Evolutionary conservation across 768 basidiomycete species (phyloP).

Genomic region (Porphyrellus cyaneotinctus): DNA sequence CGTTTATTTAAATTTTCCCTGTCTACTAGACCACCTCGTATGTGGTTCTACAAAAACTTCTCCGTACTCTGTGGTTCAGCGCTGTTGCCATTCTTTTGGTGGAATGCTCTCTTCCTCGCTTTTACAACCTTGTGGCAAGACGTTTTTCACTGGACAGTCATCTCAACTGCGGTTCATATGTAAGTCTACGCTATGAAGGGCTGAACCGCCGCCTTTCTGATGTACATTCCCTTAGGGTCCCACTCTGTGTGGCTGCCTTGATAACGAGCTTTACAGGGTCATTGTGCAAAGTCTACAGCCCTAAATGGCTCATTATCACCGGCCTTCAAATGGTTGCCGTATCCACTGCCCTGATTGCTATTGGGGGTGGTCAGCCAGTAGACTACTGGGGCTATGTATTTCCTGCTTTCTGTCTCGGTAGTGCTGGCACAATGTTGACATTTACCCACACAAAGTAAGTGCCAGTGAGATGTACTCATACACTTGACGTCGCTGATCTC

Average conservation of each 20-base stretch:
- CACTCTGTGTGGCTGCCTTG: slow-evolving; percentile 39
- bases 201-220: background rate
- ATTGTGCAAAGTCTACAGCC: slow-evolving; percentile 33
- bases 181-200: slow-evolving; percentile 14
- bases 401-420: slow-evolving; percentile 48
- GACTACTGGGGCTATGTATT: slow-evolving; percentile 47
- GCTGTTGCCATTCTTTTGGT: slow-evolving; percentile 42
- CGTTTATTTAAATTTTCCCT: background rate
- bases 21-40: slow-evolving; percentile 36
- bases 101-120: slow-evolving; percentile 32
- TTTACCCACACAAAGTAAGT: slow-evolving; percentile 50
- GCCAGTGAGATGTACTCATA: background rate
- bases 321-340: slow-evolving; percentile 38
- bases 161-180: slow-evolving; percentile 40
- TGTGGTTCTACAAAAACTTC: slow-evolving; percentile 42
- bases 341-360: slow-evolving; percentile 40
- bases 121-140: slow-evolving; percentile 40
- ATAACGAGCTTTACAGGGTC: slow-evolving; percentile 37
- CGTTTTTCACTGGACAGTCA: slow-evolving; percentile 40
- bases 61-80: slow-evolving; percentile 36
- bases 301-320: slow-evolving; percentile 45
- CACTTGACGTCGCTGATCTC: background rate
- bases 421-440: slow-evolving; percentile 41
- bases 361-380: slow-evolving; percentile 37
- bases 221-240: slow-evolving; percentile 29